These are phyloP conservation scores for Penium margaritaceum DNA, from an alignment of 139 green algal species.

Conservation along the genomic window DNA sequence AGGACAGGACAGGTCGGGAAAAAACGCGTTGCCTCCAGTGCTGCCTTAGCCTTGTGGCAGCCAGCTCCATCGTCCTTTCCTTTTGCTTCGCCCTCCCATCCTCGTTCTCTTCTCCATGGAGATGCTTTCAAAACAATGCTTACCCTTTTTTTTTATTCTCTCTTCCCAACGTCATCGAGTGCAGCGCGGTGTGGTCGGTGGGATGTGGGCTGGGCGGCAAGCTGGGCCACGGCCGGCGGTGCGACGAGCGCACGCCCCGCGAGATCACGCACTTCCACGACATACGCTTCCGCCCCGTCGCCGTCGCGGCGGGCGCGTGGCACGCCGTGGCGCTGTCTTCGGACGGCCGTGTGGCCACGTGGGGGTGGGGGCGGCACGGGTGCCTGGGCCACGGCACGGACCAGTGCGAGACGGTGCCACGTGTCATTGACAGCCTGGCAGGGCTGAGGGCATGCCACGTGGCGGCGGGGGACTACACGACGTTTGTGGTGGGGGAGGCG, in stretches of 20 bases:
- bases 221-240: conserved; percentile 21
- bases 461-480: conserved; percentile 32
- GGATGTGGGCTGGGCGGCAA: conserved; percentile 29
- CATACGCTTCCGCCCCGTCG: conserved; percentile 13
- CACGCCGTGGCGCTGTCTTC: conserved; percentile 7
- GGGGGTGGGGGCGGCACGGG: conserved; percentile 29
- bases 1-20: background rate
- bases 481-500: conserved; percentile 24
- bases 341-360: conserved; percentile 25
- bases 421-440: conserved; percentile 15
- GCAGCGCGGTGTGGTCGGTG: conserved; percentile 23
- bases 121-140: background rate
- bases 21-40: conserved; percentile 15
- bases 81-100: background rate
- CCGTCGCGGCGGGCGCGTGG: conserved; percentile 26
- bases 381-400: conserved; percentile 20
- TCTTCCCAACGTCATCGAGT: no score
- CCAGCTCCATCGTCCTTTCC: background rate
- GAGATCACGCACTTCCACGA: conserved; percentile 20
- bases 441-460: conserved; percentile 18
- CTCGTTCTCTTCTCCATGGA: background rate
- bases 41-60: background rate
- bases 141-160: background rate
- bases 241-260: conserved; percentile 8
- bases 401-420: conserved; percentile 8